Conservation (phyloP, 371 early-diverging fungal species). For the Rhizopus stolonifer region DNA sequence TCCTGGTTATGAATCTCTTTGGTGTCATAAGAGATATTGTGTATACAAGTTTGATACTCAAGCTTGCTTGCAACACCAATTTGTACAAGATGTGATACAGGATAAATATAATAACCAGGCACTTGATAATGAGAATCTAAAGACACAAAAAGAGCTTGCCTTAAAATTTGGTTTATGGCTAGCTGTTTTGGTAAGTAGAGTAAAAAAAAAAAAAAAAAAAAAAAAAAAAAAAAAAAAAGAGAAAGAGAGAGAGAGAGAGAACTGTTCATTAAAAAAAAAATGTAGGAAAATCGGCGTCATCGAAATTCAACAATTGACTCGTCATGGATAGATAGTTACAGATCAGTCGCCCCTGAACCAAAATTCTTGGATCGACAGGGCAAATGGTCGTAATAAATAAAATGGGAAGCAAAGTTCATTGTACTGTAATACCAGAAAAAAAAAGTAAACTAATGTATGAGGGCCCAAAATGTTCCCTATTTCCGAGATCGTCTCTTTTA, state of each 20-base stretch:
- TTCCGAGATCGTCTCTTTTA: no score
- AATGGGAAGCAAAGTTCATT: background rate
- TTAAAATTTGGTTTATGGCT: constrained; percentile 38
- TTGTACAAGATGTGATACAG: constrained; percentile 15
- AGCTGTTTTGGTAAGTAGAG: constrained; percentile 22
- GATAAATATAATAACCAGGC: constrained; percentile 5
- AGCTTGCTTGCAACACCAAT: constrained; percentile 15
- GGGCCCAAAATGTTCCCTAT: no score
- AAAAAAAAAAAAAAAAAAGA: background rate
- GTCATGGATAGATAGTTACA: background rate
- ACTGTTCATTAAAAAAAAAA: background rate
- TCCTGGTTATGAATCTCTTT: constrained; percentile 60
- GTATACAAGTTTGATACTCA: constrained; percentile 1
- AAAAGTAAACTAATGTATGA: no score
- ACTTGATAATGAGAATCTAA: background rate
- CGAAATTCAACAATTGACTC: background rate
- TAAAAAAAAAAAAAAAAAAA: background rate
- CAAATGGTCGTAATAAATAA: background rate
- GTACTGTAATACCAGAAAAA: background rate
- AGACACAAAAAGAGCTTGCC: constrained; percentile 30
- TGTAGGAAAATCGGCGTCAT: background rate
- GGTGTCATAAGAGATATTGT: constrained; percentile 60
- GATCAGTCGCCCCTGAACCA: background rate
- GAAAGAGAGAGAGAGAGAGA: background rate
- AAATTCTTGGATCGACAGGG: background rate